These are phyloP conservation scores for Malbranchea cinnamomea DNA, from an alignment of 2,329 filamentous ascomycete genomes.

Conservation along the genomic window DNA sequence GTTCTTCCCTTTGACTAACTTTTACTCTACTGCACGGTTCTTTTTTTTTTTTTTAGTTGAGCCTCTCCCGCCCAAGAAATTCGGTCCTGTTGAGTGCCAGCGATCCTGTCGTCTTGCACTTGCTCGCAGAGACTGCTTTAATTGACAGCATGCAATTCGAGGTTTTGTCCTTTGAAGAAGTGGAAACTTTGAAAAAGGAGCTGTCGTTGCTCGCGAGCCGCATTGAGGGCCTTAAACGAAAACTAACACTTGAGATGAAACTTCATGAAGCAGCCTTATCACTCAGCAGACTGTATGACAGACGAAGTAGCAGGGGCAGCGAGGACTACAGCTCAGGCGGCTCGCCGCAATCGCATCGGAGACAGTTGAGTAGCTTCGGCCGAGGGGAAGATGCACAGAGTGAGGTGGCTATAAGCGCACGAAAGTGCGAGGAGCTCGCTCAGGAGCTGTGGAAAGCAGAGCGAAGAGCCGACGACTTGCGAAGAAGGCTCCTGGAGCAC, in stretches of 20 bases:
- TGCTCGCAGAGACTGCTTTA: conserved; percentile 86
- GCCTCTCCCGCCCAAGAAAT: conserved; percentile 23
- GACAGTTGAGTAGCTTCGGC: conserved; percentile 35
- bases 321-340: conserved; percentile 15
- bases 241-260: conserved; percentile 79
- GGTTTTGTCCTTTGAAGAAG: conserved; percentile 78
- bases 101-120: conserved; percentile 64
- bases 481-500: conserved; percentile 67
- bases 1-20: neutral
- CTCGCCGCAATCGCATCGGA: conserved; percentile 37
- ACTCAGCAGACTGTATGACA: conserved; percentile 63
- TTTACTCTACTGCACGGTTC: conserved; percentile 7
- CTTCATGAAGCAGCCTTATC: conserved; percentile 86
- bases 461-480: conserved; percentile 57
- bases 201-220: conserved; percentile 54
- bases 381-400: too few species aligned
- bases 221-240: conserved; percentile 69
- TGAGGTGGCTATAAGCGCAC: conserved; percentile 59
- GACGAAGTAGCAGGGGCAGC: conserved; percentile 34
- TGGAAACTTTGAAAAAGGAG: conserved; percentile 84
- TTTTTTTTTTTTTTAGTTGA: conserved; percentile 39
- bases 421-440: conserved; percentile 73
- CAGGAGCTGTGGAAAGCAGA: conserved; percentile 68
- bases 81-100: conserved; percentile 28
- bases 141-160: conserved; percentile 75